Base-by-base conservation (phyloP, 352 stramenopile species). In the Pythium diclinum region DNA sequence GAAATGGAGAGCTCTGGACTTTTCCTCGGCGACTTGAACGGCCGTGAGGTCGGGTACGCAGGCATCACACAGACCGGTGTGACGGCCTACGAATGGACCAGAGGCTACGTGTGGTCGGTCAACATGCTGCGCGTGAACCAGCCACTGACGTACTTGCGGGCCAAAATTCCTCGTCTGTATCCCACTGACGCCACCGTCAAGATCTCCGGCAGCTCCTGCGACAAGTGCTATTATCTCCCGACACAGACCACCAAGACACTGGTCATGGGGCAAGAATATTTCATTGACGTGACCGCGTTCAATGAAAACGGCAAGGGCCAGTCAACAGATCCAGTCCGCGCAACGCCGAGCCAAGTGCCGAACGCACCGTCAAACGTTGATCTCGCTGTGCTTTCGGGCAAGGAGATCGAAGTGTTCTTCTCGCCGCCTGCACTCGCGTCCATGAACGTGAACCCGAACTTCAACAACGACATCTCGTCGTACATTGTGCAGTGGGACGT, bases 401-500 rank as follows among this genome's bases (percentile, higher is more conserved):
- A 81, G 23, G 82, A 96, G 57, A 69, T 98, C 10, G 82, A 97
- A 59, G 87, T 98, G 5, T 92, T 88, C 52, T 98, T 97, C 71
- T 87, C 79, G 32, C 83, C 92, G 33, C 94, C 92, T 3, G 47
- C 72, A 0, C 59, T 90, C 3, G 67, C 75, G 10, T 74, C 68
- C 0, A 75, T 75, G 32, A 89, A 79, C 59, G 74, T 87, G 47
- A 83, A 73, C 36, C 79, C 83, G 10, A 79, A 81, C 42, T 85
- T 87, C 54, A 91, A 93, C 72, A 90, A 81, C 59, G 87, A 96
- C 55, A 97, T 97, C 44, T 82, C 76, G 38, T 78, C 81, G 1
- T 97, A 97, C 65, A 83, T 93, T 53, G 74, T 97, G 7, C 90
- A 97, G 71, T 97, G 91, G 90, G 88, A 97, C 59, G 74, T 81